Evolutionary conservation across 192 early-diverging fungal species (phyloP).

Genomic region (Geranomyces michiganensis): DNA sequence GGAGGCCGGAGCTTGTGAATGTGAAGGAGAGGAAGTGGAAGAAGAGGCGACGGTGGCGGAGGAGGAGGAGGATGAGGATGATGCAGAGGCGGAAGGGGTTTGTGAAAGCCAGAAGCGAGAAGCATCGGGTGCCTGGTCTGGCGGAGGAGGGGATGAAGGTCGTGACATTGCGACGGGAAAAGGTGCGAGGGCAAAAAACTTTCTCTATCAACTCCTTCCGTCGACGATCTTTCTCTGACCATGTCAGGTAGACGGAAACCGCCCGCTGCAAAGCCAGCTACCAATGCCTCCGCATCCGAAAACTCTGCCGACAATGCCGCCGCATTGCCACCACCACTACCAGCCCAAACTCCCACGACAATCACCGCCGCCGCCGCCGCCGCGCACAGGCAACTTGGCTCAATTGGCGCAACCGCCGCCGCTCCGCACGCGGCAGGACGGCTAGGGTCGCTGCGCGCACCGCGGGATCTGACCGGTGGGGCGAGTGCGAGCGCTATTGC

Average conservation of each 20-base stretch:
- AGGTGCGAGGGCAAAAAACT: too few species aligned
- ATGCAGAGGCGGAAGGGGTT: too few species aligned
- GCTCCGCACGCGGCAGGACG: constrained; percentile 1
- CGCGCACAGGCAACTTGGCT: constrained; percentile 11
- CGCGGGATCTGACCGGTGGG: background rate
- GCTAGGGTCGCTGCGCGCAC: constrained; percentile 13
- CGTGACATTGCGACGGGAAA: too few species aligned
- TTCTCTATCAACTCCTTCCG: too few species aligned
- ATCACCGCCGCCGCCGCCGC: constrained; percentile 6
- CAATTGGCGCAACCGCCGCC: constrained; percentile 1
- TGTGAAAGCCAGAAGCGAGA: too few species aligned
- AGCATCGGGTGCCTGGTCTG: too few species aligned
- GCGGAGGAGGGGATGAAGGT: too few species aligned
- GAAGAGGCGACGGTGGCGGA: too few species aligned
- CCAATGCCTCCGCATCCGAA: background rate
- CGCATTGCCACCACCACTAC: background rate
- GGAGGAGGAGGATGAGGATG: too few species aligned
- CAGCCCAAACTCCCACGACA: constrained; percentile 1
- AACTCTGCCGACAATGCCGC: background rate
- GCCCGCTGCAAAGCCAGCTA: background rate
- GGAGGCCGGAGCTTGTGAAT: too few species aligned
- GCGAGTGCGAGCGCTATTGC: background rate
- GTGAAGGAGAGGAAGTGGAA: too few species aligned
- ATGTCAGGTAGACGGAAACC: constrained; percentile 8
- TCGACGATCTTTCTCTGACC: background rate